A percentile compares a stretch with the other conserved stretches of the same genome.
Conservation (phyloP, 208 protist species). For the Leishmania turanica region DNA sequence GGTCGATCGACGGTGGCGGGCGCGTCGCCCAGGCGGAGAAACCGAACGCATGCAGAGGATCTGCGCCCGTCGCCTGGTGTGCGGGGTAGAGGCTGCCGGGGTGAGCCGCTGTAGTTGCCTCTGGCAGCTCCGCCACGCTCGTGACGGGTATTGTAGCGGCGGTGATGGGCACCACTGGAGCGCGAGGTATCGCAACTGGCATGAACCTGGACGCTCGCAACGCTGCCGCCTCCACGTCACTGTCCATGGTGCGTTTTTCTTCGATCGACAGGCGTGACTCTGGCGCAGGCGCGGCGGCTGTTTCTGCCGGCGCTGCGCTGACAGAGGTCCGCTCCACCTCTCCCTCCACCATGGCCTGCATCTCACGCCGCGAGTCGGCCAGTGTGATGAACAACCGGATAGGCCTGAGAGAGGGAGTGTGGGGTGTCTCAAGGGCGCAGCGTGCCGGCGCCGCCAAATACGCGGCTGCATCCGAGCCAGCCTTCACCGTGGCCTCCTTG, state of each 20-base stretch:
- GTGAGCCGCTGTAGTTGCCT: neutral
- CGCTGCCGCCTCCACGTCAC: slow-evolving; percentile 47
- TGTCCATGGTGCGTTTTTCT: slow-evolving; percentile 32
- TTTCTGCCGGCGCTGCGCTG: neutral
- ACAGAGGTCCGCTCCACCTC: slow-evolving; percentile 1
- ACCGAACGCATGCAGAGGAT: neutral
- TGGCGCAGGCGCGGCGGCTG: neutral
- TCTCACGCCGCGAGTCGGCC: slow-evolving; percentile 21
- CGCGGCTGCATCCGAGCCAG: slow-evolving; percentile 19
- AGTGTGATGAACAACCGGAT: slow-evolving; percentile 49
- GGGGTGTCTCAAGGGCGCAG: slow-evolving; percentile 10
- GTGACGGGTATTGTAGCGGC: slow-evolving; percentile 4
- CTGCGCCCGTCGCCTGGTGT: neutral
- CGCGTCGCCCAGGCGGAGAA: slow-evolving; percentile 22
- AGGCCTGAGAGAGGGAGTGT: slow-evolving; percentile 32
- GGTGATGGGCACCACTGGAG: slow-evolving; percentile 37
- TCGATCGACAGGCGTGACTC: slow-evolving; percentile 8
- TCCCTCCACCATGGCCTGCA: slow-evolving; percentile 35
- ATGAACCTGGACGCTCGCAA: slow-evolving; percentile 52
- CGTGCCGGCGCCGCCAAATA: slow-evolving; percentile 17
- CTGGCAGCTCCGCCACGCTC: neutral
- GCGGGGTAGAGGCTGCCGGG: neutral
- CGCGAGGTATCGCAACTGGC: slow-evolving; percentile 49
- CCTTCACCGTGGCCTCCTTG: slow-evolving; percentile 22
- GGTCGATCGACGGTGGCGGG: slow-evolving; percentile 29